These are phyloP conservation scores for Botrytis squamosa DNA, from an alignment of 2,329 filamentous ascomycete species.

Conservation along the genomic window DNA sequence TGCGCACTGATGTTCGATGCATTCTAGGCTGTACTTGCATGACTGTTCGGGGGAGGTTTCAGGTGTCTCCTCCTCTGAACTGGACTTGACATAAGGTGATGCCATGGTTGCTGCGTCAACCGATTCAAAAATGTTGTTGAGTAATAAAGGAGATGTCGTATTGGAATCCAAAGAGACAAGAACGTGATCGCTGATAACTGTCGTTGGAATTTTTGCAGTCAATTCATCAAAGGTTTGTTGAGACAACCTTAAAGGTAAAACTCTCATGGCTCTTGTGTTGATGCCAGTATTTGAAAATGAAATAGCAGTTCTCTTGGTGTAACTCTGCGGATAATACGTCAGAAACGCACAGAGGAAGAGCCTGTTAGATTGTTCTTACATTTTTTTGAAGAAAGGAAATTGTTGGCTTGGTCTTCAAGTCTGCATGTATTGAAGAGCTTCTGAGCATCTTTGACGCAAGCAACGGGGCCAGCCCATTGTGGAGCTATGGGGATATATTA, in stretches of 20 bases:
- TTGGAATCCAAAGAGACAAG: not conserved
- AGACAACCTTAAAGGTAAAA: not conserved
- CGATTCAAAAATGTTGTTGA: not conserved
- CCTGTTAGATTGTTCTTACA: not conserved
- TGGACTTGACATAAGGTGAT: not conserved
- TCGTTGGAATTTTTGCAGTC: too few relatives aligned
- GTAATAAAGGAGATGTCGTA: not conserved
- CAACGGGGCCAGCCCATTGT: not conserved
- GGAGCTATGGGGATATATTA: not conserved
- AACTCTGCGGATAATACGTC: not conserved
- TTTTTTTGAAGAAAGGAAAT: not conserved
- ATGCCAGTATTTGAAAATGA: not conserved
- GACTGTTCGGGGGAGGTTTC: not conserved
- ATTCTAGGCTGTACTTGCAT: not conserved
- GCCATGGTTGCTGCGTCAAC: not conserved
- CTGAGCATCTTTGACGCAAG: not conserved
- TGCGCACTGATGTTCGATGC: not conserved
- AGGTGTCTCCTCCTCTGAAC: not conserved
- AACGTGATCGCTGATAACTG: not conserved
- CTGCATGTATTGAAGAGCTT: not conserved
- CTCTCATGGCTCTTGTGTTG: not conserved
- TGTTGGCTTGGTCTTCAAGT: not conserved
- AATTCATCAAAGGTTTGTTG: not conserved
- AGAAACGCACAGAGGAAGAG: not conserved
- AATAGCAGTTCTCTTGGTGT: not conserved